Percentiles rank a stretch among this genome's conserved stretches.
These are phyloP conservation scores for Neophaeococcomyces aloes DNA, from an alignment of 2,329 filamentous ascomycete genomes.

Conservation along the genomic window DNA sequence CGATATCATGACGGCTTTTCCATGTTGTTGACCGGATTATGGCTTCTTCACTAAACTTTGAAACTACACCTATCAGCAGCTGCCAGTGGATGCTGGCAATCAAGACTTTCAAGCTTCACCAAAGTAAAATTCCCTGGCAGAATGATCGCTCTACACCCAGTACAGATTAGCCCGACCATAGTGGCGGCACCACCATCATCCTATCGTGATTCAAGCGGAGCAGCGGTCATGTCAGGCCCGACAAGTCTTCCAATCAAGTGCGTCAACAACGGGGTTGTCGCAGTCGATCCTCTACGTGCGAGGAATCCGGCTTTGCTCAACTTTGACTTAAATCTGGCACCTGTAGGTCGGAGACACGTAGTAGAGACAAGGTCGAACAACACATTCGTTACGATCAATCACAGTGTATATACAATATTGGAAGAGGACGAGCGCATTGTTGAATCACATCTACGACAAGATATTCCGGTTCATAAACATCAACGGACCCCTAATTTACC, in stretches of 20 bases:
- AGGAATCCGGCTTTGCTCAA: constrained; percentile 6
- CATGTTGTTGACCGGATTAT: background rate
- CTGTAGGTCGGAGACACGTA: background rate
- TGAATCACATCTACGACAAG: background rate
- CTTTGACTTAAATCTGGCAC: background rate
- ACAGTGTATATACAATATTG: background rate
- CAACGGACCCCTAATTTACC: too few relatives aligned
- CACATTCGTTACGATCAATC: background rate
- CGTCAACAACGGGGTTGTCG: background rate
- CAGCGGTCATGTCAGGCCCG: background rate
- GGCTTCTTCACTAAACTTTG: background rate
- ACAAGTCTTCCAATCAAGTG: background rate
- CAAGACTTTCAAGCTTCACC: constrained; percentile 1
- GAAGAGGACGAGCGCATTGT: background rate
- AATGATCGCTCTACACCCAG: background rate
- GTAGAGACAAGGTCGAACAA: background rate
- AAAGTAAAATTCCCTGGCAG: background rate
- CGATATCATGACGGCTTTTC: constrained; percentile 1
- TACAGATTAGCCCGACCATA: constrained; percentile 1
- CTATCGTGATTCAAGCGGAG: background rate
- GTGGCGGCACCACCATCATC: constrained; percentile 1
- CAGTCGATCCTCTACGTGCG: background rate
- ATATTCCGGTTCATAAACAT: background rate
- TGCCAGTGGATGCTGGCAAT: constrained; percentile 2
- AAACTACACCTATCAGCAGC: constrained; percentile 2